phyloP scores from a whole-genome alignment of 2,329 filamentous ascomycete genomes.

The Exophiala viscosa region DNA sequence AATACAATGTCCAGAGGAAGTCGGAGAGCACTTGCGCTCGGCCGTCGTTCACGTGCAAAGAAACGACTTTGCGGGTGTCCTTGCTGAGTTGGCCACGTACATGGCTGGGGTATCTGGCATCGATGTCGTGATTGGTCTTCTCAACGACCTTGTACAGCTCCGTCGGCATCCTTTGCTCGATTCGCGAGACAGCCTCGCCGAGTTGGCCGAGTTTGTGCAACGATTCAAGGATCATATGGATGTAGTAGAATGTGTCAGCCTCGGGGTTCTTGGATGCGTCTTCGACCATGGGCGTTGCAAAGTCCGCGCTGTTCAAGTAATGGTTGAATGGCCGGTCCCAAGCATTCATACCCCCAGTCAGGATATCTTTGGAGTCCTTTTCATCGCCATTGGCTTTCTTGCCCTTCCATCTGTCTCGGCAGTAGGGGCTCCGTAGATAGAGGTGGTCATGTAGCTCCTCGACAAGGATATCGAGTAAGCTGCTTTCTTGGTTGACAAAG shows the following conservation, averaged over 20 bases:
- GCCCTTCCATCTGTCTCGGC: slow-evolving; percentile 89
- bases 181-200: slow-evolving; percentile 79
- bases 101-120: slow-evolving; percentile 84
- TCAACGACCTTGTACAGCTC: slow-evolving; percentile 93
- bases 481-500: slow-evolving; percentile 86
- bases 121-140: slow-evolving; percentile 90
- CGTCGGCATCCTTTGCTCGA: slow-evolving; percentile 89
- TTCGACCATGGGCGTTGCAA: slow-evolving; percentile 62
- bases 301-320: slow-evolving; percentile 57
- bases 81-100: slow-evolving; percentile 49
- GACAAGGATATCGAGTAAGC: slow-evolving; percentile 89
- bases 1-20: slow-evolving; percentile 85
- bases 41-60: slow-evolving; percentile 68
- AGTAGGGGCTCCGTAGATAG: slow-evolving; percentile 96
- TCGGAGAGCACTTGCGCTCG: slow-evolving; percentile 84
- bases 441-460: slow-evolving; percentile 96
- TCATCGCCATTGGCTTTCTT: slow-evolving; percentile 47
- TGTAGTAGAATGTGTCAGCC: slow-evolving; percentile 90
- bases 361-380: slow-evolving; percentile 24
- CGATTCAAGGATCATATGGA: slow-evolving; percentile 80
- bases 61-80: slow-evolving; percentile 56
- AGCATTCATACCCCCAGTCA: slow-evolving; percentile 31
- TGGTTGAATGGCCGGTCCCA: slow-evolving; percentile 55
- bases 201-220: slow-evolving; percentile 84
- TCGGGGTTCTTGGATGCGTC: slow-evolving; percentile 92